Evolutionary conservation across 2,329 filamentous ascomycete genomes (phyloP).

Genomic region (Fusarium graminum): DNA sequence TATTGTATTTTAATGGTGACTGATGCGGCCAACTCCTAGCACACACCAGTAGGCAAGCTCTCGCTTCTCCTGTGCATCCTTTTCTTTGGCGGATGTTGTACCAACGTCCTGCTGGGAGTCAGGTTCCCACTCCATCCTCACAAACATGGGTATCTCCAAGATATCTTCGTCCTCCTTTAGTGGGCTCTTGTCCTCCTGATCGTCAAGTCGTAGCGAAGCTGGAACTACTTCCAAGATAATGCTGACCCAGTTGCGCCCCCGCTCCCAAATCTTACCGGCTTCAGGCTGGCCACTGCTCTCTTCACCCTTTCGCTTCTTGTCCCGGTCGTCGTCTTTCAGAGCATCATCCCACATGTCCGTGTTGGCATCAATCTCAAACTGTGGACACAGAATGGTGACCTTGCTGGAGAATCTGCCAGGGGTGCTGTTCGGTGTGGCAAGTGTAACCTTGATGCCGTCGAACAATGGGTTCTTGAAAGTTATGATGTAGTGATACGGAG

Average conservation of each 20-base stretch:
- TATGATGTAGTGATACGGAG: conserved; percentile 82
- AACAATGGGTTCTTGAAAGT: conserved; percentile 96
- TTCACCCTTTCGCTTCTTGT: conserved; percentile 58
- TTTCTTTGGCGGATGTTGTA: conserved; percentile 64
- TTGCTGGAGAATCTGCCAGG: conserved; percentile 81
- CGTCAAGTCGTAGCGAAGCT: conserved; percentile 62
- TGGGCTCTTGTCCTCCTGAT: conserved; percentile 58
- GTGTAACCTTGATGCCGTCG: conserved; percentile 86
- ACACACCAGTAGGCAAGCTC: conserved; percentile 98
- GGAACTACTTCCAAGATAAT: conserved; percentile 92
- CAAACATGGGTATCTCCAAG: conserved; percentile 93
- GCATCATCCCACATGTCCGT: conserved; percentile 92
- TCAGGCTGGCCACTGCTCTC: conserved; percentile 70
- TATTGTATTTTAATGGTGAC: conserved; percentile 55
- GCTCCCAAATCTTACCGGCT: conserved; percentile 96
- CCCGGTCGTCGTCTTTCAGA: conserved; percentile 67
- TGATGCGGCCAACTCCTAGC: conserved; percentile 86
- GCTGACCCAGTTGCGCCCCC: conserved; percentile 92
- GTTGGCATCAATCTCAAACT: conserved; percentile 94
- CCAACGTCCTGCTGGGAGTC: conserved; percentile 76
- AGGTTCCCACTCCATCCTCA: conserved; percentile 89
- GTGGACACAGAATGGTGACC: conserved; percentile 92
- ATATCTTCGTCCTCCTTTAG: conserved; percentile 71
- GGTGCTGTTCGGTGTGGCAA: conserved; percentile 85
- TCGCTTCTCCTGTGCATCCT: conserved; percentile 78